These are phyloP conservation scores for Trametes cinnabarina DNA, from an alignment of 768 basidiomycete species.

Conservation along the genomic window DNA sequence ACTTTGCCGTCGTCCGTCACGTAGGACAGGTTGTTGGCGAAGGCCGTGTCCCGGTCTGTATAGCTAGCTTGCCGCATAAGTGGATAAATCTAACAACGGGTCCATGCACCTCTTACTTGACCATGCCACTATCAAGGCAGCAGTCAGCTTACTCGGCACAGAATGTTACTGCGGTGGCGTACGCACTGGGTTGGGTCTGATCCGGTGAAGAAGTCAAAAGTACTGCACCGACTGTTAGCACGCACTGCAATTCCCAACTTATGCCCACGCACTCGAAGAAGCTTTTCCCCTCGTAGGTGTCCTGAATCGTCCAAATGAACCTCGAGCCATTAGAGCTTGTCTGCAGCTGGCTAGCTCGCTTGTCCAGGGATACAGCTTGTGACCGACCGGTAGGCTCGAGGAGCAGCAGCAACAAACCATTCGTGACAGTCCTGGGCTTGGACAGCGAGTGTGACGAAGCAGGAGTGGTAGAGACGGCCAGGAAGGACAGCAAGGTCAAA, in stretches of 20 bases:
- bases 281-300: constrained; percentile 59
- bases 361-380: constrained; percentile 7
- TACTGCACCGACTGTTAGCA: constrained; percentile 32
- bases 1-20: constrained; percentile 56
- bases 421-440: background rate
- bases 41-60: constrained; percentile 53
- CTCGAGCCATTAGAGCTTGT: constrained; percentile 45
- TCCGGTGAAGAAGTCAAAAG: constrained; percentile 57
- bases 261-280: constrained; percentile 77
- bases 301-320: constrained; percentile 66
- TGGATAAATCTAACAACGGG: background rate
- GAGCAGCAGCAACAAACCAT: constrained; percentile 1
- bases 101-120: constrained; percentile 56
- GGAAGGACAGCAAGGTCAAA: constrained; percentile 19
- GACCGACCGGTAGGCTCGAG: background rate
- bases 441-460: background rate
- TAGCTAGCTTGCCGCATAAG: constrained; percentile 44
- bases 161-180: constrained; percentile 2
- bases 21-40: constrained; percentile 52
- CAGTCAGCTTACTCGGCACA: constrained; percentile 21
- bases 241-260: too few species aligned
- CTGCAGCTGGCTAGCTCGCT: constrained; percentile 30
- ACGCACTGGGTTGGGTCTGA: constrained; percentile 68
- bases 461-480: constrained; percentile 5
- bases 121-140: constrained; percentile 54